phyloP scores from a whole-genome alignment of 352 stramenopile species.

The Aphanomyces euteiches region DNA sequence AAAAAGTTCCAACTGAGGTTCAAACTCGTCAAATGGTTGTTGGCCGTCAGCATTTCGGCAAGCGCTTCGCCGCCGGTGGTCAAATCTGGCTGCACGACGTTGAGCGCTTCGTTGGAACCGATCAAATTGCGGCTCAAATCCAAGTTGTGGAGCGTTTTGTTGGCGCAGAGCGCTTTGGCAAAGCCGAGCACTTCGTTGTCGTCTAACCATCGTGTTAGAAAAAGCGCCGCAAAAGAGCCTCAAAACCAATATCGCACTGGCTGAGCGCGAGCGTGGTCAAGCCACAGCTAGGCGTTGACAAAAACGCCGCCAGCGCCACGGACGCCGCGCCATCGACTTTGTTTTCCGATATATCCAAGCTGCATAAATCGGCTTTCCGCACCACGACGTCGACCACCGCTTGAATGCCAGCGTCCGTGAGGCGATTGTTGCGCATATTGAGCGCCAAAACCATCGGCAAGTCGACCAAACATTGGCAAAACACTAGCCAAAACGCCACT shows the following conservation, averaged over 20 bases:
- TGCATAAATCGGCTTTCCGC: slow-evolving; percentile 58
- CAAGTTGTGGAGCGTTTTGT: slow-evolving; percentile 63
- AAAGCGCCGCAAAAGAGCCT: background rate
- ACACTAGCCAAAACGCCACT: slow-evolving; percentile 34
- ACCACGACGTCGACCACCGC: slow-evolving; percentile 53
- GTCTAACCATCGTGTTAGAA: slow-evolving; percentile 40
- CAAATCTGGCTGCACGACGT: slow-evolving; percentile 80
- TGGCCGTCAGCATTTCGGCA: slow-evolving; percentile 80
- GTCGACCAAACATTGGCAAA: slow-evolving; percentile 58
- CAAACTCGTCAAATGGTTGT: slow-evolving; percentile 66
- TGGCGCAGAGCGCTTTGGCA: slow-evolving; percentile 58
- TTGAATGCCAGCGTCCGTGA: slow-evolving; percentile 65
- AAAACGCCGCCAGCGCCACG: slow-evolving; percentile 49
- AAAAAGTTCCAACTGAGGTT: slow-evolving; percentile 88
- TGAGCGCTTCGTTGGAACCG: slow-evolving; percentile 81
- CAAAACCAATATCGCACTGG: slow-evolving; percentile 25
- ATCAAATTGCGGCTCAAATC: slow-evolving; percentile 83
- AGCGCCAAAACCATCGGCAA: slow-evolving; percentile 73
- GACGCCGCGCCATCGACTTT: slow-evolving; percentile 71
- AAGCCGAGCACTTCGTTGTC: slow-evolving; percentile 71
- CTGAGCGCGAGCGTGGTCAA: slow-evolving; percentile 65
- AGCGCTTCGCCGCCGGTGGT: slow-evolving; percentile 79
- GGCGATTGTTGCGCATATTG: slow-evolving; percentile 78
- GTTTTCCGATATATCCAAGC: slow-evolving; percentile 83
- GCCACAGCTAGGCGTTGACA: slow-evolving; percentile 49